Percentiles rank a stretch among this genome's conserved stretches.
phyloP scores from a whole-genome alignment of 805 yeast species.

The Cyberlindnera bimundalis region DNA sequence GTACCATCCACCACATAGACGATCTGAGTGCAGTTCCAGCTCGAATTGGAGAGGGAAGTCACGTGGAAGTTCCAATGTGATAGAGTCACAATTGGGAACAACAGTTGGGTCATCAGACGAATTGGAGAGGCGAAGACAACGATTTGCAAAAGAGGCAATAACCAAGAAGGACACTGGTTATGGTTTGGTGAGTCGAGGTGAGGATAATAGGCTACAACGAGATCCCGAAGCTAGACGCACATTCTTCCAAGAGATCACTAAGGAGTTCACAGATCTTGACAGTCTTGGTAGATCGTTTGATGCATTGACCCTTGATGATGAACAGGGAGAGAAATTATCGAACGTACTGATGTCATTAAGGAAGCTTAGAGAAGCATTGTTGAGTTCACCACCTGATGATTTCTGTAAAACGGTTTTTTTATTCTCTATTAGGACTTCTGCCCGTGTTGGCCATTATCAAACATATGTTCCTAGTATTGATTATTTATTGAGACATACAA shows the following conservation, averaged over 20 bases:
- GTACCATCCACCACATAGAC: no score
- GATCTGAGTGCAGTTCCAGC: no score
- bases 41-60: neutral
- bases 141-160: conserved; percentile 31
- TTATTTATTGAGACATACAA: conserved; percentile 27
- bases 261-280: conserved; percentile 14
- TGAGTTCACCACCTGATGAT: conserved; percentile 35
- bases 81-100: no score
- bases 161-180: conserved; percentile 31
- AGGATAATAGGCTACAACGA: conserved; percentile 44
- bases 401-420: conserved; percentile 47
- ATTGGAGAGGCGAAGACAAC: conserved; percentile 29
- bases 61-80: no score
- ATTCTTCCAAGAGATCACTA: conserved; percentile 38
- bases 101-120: conserved; percentile 11
- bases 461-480: conserved; percentile 54
- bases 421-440: conserved; percentile 46
- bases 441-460: conserved; percentile 49
- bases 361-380: conserved; percentile 54
- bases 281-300: conserved; percentile 1
- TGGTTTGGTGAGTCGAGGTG: conserved; percentile 62
- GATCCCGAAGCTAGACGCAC: conserved; percentile 40
- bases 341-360: conserved; percentile 39
- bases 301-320: conserved; percentile 2
- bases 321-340: conserved; percentile 10